phyloP scores from a whole-genome alignment of 2,329 filamentous ascomycete species.

The Albophoma yamanashiensis region DNA sequence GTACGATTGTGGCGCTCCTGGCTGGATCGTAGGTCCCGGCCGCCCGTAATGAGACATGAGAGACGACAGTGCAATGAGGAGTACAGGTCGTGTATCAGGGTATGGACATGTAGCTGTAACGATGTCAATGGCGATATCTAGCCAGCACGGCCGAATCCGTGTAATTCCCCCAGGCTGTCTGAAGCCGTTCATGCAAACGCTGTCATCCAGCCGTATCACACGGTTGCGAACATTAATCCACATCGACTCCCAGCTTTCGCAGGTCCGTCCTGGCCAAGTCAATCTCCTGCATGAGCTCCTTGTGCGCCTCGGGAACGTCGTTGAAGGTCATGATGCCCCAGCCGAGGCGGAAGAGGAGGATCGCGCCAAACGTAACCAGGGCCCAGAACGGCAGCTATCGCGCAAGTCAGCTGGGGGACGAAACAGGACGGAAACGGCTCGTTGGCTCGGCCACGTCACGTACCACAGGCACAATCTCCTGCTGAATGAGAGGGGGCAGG shows the following conservation, averaged over 20 bases:
- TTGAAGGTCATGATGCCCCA: constrained; percentile 93
- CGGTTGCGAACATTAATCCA: constrained; percentile 43
- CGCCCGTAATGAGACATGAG: constrained; percentile 6
- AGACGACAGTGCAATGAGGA: background rate
- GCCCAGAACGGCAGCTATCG: constrained; percentile 82
- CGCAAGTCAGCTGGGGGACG: background rate
- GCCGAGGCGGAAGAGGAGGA: constrained; percentile 84
- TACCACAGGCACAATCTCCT: constrained; percentile 84
- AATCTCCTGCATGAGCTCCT: constrained; percentile 81
- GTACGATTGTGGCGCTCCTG: constrained; percentile 49
- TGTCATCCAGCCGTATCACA: background rate
- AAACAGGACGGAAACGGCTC: too few relatives aligned
- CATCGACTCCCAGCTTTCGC: constrained; percentile 62
- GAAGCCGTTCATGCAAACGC: background rate
- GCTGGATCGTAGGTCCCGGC: constrained; percentile 26
- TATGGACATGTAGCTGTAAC: background rate
- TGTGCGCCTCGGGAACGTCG: constrained; percentile 83
- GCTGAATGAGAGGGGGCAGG: constrained; percentile 65
- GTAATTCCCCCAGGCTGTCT: background rate
- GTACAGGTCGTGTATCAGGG: background rate
- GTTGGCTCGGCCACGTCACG: background rate
- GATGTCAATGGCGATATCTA: background rate
- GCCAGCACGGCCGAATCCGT: background rate
- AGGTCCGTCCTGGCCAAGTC: constrained; percentile 65
- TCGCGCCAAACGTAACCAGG: constrained; percentile 81